Evolutionary conservation across 805 yeast genomes (phyloP).

Genomic region (Wickerhamiella spandovensis): DNA sequence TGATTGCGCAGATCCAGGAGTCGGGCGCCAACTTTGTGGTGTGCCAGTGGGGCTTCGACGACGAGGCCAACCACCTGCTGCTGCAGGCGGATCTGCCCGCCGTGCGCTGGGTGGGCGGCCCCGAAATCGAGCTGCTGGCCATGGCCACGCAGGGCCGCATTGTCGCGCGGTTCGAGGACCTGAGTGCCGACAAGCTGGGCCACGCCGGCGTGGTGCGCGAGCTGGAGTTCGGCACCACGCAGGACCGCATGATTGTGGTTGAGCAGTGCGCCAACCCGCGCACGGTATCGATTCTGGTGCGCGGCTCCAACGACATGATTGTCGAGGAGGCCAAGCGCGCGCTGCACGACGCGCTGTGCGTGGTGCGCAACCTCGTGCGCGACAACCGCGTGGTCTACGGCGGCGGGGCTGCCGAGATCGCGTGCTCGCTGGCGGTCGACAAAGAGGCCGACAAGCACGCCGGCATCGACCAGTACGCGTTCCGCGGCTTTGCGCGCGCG

Average conservation of each 20-base stretch:
- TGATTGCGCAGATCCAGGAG: slow-evolving; percentile 75
- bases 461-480: slow-evolving; percentile 96
- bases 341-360: slow-evolving; percentile 91
- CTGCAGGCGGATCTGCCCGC: slow-evolving; percentile 85
- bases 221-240: slow-evolving; percentile 88
- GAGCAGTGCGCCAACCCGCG: slow-evolving; percentile 78
- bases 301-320: slow-evolving; percentile 97
- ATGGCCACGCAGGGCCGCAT: slow-evolving; percentile 96
- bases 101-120: slow-evolving; percentile 98
- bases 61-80: slow-evolving; percentile 90
- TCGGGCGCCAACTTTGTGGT: slow-evolving; percentile 94
- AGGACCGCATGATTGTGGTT: slow-evolving; percentile 88
- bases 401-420: slow-evolving; percentile 96
- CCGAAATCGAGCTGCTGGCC: slow-evolving; percentile 88
- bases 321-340: slow-evolving; percentile 96
- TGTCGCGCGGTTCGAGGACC: slow-evolving; percentile 93
- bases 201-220: slow-evolving; percentile 75
- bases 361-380: slow-evolving; percentile 84
- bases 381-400: slow-evolving; percentile 96
- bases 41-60: slow-evolving; percentile 99
- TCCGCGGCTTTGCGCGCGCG: slow-evolving; percentile 87
- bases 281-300: slow-evolving; percentile 82
- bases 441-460: slow-evolving; percentile 85
- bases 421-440: slow-evolving; percentile 82
- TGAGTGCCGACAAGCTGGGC: slow-evolving; percentile 71